Percentiles rank a stretch among this genome's conserved stretches.
These are phyloP conservation scores for Rosa persica DNA, from an alignment of 306 rosid genomes.

Conservation along the genomic window DNA sequence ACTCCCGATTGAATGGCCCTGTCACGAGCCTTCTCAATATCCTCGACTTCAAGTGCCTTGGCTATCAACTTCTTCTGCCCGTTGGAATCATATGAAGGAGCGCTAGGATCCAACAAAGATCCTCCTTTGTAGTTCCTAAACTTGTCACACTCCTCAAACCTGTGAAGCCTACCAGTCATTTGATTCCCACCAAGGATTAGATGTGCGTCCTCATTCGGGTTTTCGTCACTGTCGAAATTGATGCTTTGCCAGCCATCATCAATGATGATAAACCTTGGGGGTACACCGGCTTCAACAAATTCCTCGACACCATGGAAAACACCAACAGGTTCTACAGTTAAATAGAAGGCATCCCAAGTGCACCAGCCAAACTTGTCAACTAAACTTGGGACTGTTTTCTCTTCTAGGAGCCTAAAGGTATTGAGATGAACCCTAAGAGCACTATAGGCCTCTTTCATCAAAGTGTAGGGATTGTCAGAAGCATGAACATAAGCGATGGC, in stretches of 20 bases:
- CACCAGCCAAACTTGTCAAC: slow-evolving; percentile 89
- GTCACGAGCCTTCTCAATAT: slow-evolving; percentile 39
- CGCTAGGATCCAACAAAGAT: slow-evolving; percentile 43
- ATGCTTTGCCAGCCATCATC: slow-evolving; percentile 94
- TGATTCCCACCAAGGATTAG: slow-evolving; percentile 70
- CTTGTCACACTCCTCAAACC: slow-evolving; percentile 66
- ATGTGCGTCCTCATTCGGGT: slow-evolving; percentile 54
- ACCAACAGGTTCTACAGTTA: slow-evolving; percentile 68
- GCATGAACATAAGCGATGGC: slow-evolving; percentile 67
- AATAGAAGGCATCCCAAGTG: slow-evolving; percentile 90
- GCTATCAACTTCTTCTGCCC: slow-evolving; percentile 45
- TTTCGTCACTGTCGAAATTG: slow-evolving; percentile 44
- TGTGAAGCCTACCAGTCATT: slow-evolving; percentile 72
- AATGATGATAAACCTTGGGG: slow-evolving; percentile 76
- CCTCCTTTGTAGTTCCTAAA: slow-evolving; percentile 61
- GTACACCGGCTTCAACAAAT: slow-evolving; percentile 51
- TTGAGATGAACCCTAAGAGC: slow-evolving; percentile 67
- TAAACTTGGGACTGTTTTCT: slow-evolving; percentile 53
- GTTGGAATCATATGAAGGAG: slow-evolving; percentile 61
- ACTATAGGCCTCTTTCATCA: slow-evolving; percentile 74
- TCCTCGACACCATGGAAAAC: slow-evolving; percentile 61
- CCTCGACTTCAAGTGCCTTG: slow-evolving; percentile 60
- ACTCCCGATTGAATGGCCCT: slow-evolving; percentile 34
- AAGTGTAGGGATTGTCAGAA: slow-evolving; percentile 67
- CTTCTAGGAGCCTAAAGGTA: slow-evolving; percentile 71